Base-by-base conservation (phyloP, 768 basidiomycete species). In the Hemileccinum rubropunctum region DNA sequence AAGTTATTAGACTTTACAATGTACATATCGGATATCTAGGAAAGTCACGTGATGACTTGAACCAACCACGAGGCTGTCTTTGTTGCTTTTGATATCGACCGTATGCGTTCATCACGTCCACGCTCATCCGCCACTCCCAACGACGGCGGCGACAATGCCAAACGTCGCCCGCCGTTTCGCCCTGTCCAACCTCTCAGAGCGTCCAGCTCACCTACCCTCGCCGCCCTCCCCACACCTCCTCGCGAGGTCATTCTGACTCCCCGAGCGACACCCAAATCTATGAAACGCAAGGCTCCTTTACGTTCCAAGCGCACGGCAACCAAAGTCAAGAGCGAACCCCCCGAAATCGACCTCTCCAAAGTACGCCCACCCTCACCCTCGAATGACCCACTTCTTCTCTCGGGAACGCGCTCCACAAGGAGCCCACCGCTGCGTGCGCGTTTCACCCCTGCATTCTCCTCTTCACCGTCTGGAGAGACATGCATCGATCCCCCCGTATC, bases 321-420 rank as follows among this genome's bases (percentile, higher is more conserved):
- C 21, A 56, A 56, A 12, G 59, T 82, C 50, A 91, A 90, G 75
- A 79, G 71, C 49, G 87, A 90, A 58, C 76, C 79, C 4, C 86
- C 86, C 0, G 78, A 79, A 15, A 71, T 88, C 54, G 79, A 87
- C 58, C 66, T 86, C 26, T 74, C 63, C 42, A 72, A 61, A 13
- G 82, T 81, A 58, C 81, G 84, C 8, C 89, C 88, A 1, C 73
- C 86, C 0, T 87, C 85, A 46, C 88, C 88, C 3, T 80, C 80
- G 1, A 88, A 91, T 33, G 88, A 91, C 58, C 88, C 88, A 0
- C 64, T 91, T 0, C 69, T 91, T 2, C 72, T 91, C 26, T 76
- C 74, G 39, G 80, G 59, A 3, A 47, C 75, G 3, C 71, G 72
- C 11, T 59, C 71, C n/a, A 60, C 68, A 38, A 21, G 50, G 50